Percentiles rank a stretch among this genome's conserved stretches.
phyloP scores from a whole-genome alignment of 345 rosid species.

The Dipteronia sinensis region DNA sequence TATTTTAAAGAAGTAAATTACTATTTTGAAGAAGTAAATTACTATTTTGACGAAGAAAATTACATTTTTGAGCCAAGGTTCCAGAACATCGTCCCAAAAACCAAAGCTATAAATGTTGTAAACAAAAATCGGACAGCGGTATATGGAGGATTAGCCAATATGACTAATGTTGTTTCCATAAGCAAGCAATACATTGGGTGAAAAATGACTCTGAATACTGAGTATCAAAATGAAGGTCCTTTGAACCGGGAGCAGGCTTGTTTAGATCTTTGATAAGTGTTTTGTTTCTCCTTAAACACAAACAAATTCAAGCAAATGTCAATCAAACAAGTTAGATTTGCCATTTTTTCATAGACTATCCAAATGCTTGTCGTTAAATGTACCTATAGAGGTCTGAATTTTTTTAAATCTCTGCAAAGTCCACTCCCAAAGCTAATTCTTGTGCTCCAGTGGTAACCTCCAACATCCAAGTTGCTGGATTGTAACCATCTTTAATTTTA shows the following conservation, averaged over 20 bases:
- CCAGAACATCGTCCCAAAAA: slow-evolving; percentile 50
- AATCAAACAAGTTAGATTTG: neutral
- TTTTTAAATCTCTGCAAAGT: no score
- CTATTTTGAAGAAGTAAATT: slow-evolving; percentile 11
- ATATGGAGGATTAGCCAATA: slow-evolving; percentile 51
- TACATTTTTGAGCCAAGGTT: slow-evolving; percentile 43
- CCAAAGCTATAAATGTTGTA: slow-evolving; percentile 36
- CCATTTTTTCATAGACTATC: neutral
- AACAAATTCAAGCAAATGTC: neutral
- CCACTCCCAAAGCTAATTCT: no score
- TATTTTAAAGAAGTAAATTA: slow-evolving; percentile 6
- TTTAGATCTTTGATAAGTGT: slow-evolving; percentile 36
- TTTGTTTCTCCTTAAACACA: slow-evolving; percentile 42
- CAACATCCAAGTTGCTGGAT: no score
- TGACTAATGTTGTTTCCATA: slow-evolving; percentile 52
- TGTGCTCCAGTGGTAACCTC: no score
- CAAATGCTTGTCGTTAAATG: neutral
- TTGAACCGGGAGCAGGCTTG: slow-evolving; percentile 36
- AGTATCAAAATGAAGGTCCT: slow-evolving; percentile 38
- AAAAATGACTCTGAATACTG: slow-evolving; percentile 36
- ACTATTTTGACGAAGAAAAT: neutral
- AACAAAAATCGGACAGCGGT: slow-evolving; percentile 45
- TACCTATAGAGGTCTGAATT: no score
- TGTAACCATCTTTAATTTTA: no score
- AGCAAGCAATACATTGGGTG: slow-evolving; percentile 42